Percentiles rank a stretch among this genome's conserved stretches.
phyloP scores from a whole-genome alignment of 306 rosid genomes.

The Cajanus cajan region DNA sequence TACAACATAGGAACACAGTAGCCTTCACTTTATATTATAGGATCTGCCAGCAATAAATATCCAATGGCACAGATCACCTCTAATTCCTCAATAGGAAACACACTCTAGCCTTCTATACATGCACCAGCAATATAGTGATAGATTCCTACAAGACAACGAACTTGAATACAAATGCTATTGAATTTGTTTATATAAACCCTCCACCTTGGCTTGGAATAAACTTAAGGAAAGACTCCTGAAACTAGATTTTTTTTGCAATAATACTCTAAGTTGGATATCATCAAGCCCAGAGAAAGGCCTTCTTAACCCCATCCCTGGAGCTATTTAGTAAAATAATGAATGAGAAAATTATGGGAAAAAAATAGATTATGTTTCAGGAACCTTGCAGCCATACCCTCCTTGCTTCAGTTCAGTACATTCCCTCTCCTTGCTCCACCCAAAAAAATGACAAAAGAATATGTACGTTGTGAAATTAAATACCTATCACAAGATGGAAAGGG shows the following conservation, averaged over 20 bases:
- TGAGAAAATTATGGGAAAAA: slow-evolving; percentile 19
- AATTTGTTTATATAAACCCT: slow-evolving; percentile 27
- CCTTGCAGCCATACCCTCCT: slow-evolving; percentile 28
- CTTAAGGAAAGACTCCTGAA: slow-evolving; percentile 5
- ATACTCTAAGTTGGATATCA: slow-evolving; percentile 13
- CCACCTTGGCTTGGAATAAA: slow-evolving; percentile 21
- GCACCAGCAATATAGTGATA: slow-evolving; percentile 21
- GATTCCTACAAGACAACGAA: slow-evolving; percentile 17
- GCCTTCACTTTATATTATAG: background rate
- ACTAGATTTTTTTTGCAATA: slow-evolving; percentile 9
- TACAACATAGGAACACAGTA: background rate
- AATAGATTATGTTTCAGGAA: slow-evolving; percentile 30
- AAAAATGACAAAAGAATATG: slow-evolving; percentile 38
- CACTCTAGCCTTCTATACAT: background rate
- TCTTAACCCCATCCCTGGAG: slow-evolving; percentile 21
- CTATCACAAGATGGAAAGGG: slow-evolving; percentile 47
- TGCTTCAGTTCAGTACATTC: slow-evolving; percentile 25
- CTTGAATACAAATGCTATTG: slow-evolving; percentile 35
- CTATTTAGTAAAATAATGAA: slow-evolving; percentile 43
- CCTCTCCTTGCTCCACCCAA: slow-evolving; percentile 31
- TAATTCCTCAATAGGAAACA: slow-evolving; percentile 22
- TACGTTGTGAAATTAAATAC: slow-evolving; percentile 44
- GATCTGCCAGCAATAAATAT: slow-evolving; percentile 29
- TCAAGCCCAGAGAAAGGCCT: slow-evolving; percentile 33
- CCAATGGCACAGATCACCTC: slow-evolving; percentile 27